These are phyloP conservation scores for Globisporangium recalcitrans DNA, from an alignment of 352 stramenopile species.

Conservation along the genomic window DNA sequence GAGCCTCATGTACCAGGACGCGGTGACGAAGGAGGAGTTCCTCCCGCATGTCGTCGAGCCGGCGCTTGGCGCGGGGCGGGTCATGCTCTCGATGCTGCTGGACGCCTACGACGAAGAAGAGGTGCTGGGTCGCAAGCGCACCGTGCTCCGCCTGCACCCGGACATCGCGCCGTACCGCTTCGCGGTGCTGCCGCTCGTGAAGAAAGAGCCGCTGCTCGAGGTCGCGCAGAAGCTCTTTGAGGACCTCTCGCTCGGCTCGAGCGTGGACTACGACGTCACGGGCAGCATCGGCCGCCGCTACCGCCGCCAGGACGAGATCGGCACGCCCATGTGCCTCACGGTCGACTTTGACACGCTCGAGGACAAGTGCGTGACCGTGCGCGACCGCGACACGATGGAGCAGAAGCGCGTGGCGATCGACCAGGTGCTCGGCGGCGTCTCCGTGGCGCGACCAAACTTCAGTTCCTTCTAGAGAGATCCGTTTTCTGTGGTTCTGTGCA, in stretches of 20 bases:
- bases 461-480: conserved; percentile 13
- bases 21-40: conserved; percentile 79
- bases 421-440: conserved; percentile 57
- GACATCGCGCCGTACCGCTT: conserved; percentile 92
- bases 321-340: conserved; percentile 96
- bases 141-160: conserved; percentile 90
- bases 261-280: conserved; percentile 90
- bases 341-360: conserved; percentile 97
- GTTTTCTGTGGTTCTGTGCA: background rate
- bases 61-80: conserved; percentile 85
- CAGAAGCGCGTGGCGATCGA: conserved; percentile 92
- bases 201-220: conserved; percentile 91
- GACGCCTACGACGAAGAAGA: conserved; percentile 95
- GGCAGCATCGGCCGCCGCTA: conserved; percentile 90
- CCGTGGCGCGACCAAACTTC: conserved; percentile 9
- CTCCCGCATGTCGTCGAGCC: conserved; percentile 95
- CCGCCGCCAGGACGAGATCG: conserved; percentile 95
- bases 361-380: conserved; percentile 93
- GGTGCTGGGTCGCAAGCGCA: conserved; percentile 70
- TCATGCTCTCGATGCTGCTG: conserved; percentile 92
- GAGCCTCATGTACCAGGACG: conserved; percentile 70
- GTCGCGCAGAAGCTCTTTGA: conserved; percentile 90
- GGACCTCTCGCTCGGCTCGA: conserved; percentile 82
- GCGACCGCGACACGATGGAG: conserved; percentile 94
- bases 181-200: conserved; percentile 92